phyloP scores from a whole-genome alignment of 2,329 filamentous ascomycete genomes.

The Diaporthe eres region DNA sequence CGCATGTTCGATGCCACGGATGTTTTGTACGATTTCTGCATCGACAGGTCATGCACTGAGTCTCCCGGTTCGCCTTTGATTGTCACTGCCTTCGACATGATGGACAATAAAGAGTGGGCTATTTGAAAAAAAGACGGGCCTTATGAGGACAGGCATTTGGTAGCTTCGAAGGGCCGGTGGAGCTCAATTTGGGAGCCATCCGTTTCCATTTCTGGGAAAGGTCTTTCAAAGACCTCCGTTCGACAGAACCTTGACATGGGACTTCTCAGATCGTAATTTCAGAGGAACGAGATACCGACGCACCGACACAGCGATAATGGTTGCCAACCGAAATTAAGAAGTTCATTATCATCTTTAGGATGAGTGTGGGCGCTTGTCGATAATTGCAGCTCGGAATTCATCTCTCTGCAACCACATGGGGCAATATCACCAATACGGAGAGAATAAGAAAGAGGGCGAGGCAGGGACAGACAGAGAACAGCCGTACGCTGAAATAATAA shows the following conservation, averaged over 20 bases:
- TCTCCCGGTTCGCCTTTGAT: accelerated
- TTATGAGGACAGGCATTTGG: background rate
- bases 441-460: background rate
- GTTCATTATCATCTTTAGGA: background rate
- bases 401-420: background rate
- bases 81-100: background rate
- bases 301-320: background rate
- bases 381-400: background rate
- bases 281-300: background rate
- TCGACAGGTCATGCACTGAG: background rate
- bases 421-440: background rate
- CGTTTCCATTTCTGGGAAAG: background rate
- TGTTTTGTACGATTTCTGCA: background rate
- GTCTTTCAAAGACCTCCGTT: background rate
- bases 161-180: background rate
- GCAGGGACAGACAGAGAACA: too few relatives aligned
- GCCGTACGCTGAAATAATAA: background rate
- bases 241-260: too few relatives aligned
- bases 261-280: background rate
- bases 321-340: background rate
- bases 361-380: too few relatives aligned
- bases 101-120: background rate
- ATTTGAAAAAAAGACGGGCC: background rate
- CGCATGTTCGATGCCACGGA: background rate
- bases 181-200: background rate